Conservation (phyloP, 2,329 filamentous ascomycete genomes). For the Pseudogymnoascus sp. region DNA sequence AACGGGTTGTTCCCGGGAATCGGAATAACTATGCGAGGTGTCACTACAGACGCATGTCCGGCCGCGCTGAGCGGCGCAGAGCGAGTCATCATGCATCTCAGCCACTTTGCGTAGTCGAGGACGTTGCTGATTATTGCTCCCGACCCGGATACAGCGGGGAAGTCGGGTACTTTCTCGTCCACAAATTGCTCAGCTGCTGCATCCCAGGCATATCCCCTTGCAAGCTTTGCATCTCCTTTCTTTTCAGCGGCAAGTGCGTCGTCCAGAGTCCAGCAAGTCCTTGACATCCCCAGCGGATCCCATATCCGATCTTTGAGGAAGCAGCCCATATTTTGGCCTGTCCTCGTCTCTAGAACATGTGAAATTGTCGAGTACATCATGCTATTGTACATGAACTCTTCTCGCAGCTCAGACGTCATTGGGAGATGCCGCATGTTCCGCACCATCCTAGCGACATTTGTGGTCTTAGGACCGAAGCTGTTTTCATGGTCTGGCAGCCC, state of each 20-base stretch:
- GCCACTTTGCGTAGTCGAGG: conserved; percentile 47
- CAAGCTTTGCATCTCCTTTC: conserved; percentile 29
- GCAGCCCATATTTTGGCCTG: conserved; percentile 33
- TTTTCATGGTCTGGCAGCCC: conserved; percentile 43
- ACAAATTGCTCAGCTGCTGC: conserved; percentile 25
- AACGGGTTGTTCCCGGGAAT: conserved; percentile 20
- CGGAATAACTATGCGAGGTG: conserved; percentile 29
- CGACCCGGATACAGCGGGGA: conserved; percentile 35
- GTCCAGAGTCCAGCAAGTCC: conserved; percentile 31
- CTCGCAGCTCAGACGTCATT: conserved; percentile 39
- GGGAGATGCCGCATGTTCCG: conserved; percentile 42
- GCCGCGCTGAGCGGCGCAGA: conserved; percentile 32
- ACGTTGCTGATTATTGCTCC: conserved; percentile 44
- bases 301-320: conserved; percentile 40
- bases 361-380: conserved; percentile 42
- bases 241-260: not conserved
- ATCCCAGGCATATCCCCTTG: conserved; percentile 39
- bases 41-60: conserved; percentile 32
- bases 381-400: conserved; percentile 45
- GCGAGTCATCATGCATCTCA: conserved; percentile 41
- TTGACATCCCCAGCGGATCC: conserved; percentile 42
- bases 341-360: conserved; percentile 42
- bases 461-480: conserved; percentile 30
- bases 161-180: conserved; percentile 25
- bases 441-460: conserved; percentile 33